phyloP scores from a whole-genome alignment of 371 early-diverging fungal genomes.

The Nematocida parisii region DNA sequence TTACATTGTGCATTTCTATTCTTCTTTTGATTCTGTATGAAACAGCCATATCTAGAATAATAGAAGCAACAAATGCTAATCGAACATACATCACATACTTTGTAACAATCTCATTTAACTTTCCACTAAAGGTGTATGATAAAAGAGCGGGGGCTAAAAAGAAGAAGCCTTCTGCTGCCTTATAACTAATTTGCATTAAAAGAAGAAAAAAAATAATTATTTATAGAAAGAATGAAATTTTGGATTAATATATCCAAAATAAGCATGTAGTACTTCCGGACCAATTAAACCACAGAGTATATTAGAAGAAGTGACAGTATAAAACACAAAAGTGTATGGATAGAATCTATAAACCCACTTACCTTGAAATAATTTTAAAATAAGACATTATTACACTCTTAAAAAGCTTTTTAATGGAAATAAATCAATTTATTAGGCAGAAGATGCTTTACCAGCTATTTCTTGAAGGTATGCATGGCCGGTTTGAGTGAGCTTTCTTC shows the following conservation, averaged over 20 bases:
- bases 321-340: too few species aligned
- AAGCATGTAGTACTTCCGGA: not conserved
- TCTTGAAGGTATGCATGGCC: slow-evolving; percentile 28
- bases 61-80: slow-evolving; percentile 55
- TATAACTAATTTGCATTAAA: slow-evolving; percentile 54
- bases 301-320: too few species aligned
- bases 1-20: slow-evolving; percentile 60
- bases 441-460: slow-evolving; percentile 31
- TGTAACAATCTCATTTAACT: slow-evolving; percentile 14
- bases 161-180: slow-evolving; percentile 56
- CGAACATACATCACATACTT: slow-evolving; percentile 46
- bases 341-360: too few species aligned
- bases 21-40: slow-evolving; percentile 60
- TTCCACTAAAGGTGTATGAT: slow-evolving; percentile 11
- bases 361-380: too few species aligned
- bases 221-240: slow-evolving; percentile 15
- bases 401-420: not conserved
- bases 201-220: slow-evolving; percentile 12
- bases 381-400: too few species aligned
- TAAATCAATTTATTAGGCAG: slow-evolving; percentile 21
- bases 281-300: too few species aligned
- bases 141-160: slow-evolving; percentile 26
- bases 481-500: slow-evolving; percentile 43
- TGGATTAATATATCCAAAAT: not conserved
- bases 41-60: slow-evolving; percentile 57